Evolutionary conservation across 139 green algal genomes (phyloP).

Genomic region (Chlamydomonas incerta): DNA sequence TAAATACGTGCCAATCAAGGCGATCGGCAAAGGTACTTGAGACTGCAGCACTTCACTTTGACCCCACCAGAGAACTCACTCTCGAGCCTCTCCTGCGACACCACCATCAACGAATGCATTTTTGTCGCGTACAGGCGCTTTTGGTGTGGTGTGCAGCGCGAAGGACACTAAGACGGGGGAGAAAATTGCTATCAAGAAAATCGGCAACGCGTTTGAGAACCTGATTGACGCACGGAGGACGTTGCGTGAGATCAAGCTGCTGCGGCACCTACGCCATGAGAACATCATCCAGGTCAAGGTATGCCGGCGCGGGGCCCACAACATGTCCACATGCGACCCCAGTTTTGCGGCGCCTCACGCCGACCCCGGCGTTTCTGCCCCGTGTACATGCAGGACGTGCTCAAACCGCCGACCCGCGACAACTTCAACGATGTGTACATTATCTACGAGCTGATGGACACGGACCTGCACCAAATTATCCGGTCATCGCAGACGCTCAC

Average conservation of each 20-base stretch:
- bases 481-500: conserved; percentile 90
- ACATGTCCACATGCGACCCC: conserved; percentile 5
- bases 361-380: no score
- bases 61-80: conserved; percentile 39
- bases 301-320: background rate
- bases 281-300: conserved; percentile 81
- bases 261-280: conserved; percentile 85
- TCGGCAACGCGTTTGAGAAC: conserved; percentile 97
- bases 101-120: background rate
- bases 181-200: conserved; percentile 98
- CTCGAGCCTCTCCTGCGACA: no score
- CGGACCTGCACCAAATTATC: conserved; percentile 99
- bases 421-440: conserved; percentile 97
- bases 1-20: conserved; percentile 80
- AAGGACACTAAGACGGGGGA: conserved; percentile 78
- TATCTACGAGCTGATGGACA: conserved; percentile 99
- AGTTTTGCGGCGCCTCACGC: background rate
- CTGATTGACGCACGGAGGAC: conserved; percentile 92
- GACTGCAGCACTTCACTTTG: background rate
- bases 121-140: conserved; percentile 77
- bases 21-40: background rate
- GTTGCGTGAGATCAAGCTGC: conserved; percentile 95
- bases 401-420: conserved; percentile 65
- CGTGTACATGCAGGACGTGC: conserved; percentile 63
- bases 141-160: conserved; percentile 97